These are phyloP conservation scores for Ophiostoma piceae DNA, from an alignment of 2,329 filamentous ascomycete genomes.

Conservation along the genomic window DNA sequence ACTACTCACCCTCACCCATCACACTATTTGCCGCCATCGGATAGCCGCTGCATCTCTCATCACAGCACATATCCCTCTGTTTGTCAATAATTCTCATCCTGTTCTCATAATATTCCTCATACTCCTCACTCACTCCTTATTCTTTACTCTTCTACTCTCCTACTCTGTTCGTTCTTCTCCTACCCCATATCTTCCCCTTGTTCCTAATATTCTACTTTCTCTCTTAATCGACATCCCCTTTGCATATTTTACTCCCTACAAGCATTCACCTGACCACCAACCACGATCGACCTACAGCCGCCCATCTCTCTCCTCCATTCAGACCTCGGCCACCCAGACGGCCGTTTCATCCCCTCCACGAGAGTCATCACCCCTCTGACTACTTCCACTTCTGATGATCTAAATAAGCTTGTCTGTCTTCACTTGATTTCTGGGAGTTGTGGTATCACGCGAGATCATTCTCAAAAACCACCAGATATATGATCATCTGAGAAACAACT, in stretches of 20 bases:
- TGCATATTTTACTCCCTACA: not conserved
- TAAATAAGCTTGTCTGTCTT: constrained; percentile 5
- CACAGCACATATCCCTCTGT: constrained; percentile 1
- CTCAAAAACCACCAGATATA: not conserved
- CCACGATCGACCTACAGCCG: not conserved
- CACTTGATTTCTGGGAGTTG: not conserved
- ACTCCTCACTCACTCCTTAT: not conserved
- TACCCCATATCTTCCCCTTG: not conserved
- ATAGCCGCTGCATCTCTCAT: constrained; percentile 1
- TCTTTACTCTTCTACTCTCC: not conserved
- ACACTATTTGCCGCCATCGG: not conserved
- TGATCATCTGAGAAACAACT: not conserved
- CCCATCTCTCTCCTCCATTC: constrained; percentile 3
- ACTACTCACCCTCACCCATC: not conserved
- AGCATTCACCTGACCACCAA: not conserved
- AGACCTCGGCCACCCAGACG: constrained; percentile 31
- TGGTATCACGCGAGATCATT: not conserved
- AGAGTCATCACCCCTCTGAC: not conserved
- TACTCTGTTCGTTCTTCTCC: not conserved
- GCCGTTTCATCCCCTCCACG: not conserved
- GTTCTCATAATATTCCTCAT: not conserved
- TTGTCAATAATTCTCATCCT: not conserved
- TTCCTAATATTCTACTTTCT: not conserved
- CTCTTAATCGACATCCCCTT: not conserved
- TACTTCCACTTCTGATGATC: not conserved